Base-by-base conservation (phyloP, 2,329 filamentous ascomycete species). In the Domatiomyces globalis region DNA sequence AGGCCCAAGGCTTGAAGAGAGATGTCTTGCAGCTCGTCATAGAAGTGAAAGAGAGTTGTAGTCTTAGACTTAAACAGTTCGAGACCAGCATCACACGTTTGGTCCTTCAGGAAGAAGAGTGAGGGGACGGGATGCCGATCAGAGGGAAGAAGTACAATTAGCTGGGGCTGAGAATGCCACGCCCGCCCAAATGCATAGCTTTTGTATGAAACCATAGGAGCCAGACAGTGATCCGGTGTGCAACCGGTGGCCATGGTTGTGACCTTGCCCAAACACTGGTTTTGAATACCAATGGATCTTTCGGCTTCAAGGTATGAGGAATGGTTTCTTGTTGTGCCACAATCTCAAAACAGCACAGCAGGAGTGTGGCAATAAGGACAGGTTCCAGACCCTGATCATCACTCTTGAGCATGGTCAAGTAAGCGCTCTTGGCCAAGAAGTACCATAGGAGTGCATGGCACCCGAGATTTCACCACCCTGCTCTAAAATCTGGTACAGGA, bases 1-100 rank as follows among this genome's bases (percentile, higher is more conserved):
- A 67, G 65, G 43, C 55, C 25, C 2, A 33, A 36, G 3, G 51
- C 49, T 19, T 36, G 29, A 10, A 51, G 29, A 33, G 29, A 33
- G 29, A 33, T 53, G 17, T 53, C 29, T 44, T 53, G 51, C 12
- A 49, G 43, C 29, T 51, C 48, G 18, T 51, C 45, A 19, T 53
- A 53, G 17, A 53, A 53, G 25, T 51, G 48, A 33, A 53, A 53
- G 1, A 53, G 45, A 17, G 33, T 17, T 10, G 39, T 44, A 18
- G 48, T 17, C 4, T 48, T 36, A 25, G 25, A 39, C 12, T 53
- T 43, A 12, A 48, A 48, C 6, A 51, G 50, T 5, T 48, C 42
- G 15, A 49, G 29, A 4, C 45, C 20, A 22, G 49, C 18, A 36
- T 36, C 33, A 42, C 33, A 42, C 2, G 20, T 15, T 19, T 22